Conservation (phyloP, 331 rosid species). For the Malus hybrid region DNA sequence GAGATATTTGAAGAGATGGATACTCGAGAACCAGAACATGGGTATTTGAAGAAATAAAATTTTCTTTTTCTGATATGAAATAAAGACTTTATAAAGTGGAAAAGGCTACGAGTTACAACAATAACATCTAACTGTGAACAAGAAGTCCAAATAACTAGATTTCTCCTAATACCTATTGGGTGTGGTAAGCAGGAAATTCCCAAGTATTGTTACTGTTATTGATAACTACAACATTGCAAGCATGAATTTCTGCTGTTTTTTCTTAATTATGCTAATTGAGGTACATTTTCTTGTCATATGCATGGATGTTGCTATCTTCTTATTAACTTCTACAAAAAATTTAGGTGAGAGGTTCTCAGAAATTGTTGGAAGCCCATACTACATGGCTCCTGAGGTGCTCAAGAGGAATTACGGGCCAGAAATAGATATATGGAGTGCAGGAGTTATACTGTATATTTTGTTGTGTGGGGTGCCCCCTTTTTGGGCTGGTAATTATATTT, state of each 20-base stretch:
- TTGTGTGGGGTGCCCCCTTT: constrained; percentile 98
- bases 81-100: not conserved
- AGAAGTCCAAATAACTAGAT: not conserved
- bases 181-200: not conserved
- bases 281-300: not conserved
- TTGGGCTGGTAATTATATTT: constrained; percentile 86
- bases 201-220: not conserved
- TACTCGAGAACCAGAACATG: not conserved
- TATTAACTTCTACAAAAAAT: constrained; percentile 16
- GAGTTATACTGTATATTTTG: constrained; percentile 92
- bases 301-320: constrained; percentile 9
- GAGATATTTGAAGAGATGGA: no score
- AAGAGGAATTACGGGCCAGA: constrained; percentile 95
- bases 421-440: constrained; percentile 99
- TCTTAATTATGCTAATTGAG: not conserved
- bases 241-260: not conserved
- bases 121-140: not conserved
- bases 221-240: not conserved
- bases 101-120: not conserved
- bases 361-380: constrained; percentile 99
- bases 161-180: not conserved
- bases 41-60: not conserved
- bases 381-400: constrained; percentile 99
- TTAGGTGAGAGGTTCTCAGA: constrained; percentile 94
- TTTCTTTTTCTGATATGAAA: not conserved